Conservation (phyloP, 495 filamentous ascomycete genomes). For the Trichoderma virens region DNA sequence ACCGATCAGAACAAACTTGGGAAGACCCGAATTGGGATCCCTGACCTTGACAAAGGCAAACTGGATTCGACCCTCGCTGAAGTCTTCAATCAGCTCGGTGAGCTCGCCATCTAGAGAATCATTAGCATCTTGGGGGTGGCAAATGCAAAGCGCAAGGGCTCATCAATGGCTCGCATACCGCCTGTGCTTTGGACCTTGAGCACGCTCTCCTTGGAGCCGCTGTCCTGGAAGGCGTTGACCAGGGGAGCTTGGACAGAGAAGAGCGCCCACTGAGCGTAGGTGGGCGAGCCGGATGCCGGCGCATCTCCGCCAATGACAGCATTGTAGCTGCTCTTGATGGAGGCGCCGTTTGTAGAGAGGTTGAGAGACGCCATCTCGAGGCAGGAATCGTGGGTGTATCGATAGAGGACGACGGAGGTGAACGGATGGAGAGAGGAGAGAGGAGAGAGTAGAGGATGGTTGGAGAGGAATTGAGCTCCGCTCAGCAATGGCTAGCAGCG, state of each 20-base stretch:
- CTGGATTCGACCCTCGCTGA: slow-evolving; percentile 92
- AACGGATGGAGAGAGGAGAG: not conserved
- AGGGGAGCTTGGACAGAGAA: slow-evolving; percentile 88
- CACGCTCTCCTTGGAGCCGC: slow-evolving; percentile 80
- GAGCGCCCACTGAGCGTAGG: slow-evolving; percentile 71
- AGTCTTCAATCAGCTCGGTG: slow-evolving; percentile 90
- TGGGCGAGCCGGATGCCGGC: slow-evolving; percentile 50
- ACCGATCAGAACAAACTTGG: slow-evolving; percentile 87
- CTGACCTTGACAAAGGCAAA: slow-evolving; percentile 96
- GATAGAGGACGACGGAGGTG: not conserved
- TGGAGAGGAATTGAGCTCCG: slow-evolving; percentile 1
- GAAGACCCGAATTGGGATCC: slow-evolving; percentile 82
- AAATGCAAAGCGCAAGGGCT: not conserved
- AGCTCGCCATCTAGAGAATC: slow-evolving; percentile 76
- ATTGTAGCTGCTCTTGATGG: slow-evolving; percentile 88
- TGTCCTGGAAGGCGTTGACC: slow-evolving; percentile 82
- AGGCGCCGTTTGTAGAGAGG: slow-evolving; percentile 79
- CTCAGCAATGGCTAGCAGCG: not conserved
- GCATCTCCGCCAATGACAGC: slow-evolving; percentile 68
- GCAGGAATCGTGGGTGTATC: not conserved
- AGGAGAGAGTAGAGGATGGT: not conserved
- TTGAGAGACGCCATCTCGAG: slow-evolving; percentile 81
- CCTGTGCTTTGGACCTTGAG: slow-evolving; percentile 89
- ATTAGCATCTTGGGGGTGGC: not conserved
- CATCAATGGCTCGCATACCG: slow-evolving; percentile 44